Evolutionary conservation across 2,329 filamentous ascomycete species (phyloP).

Genomic region (Rhytidhysteron rufulum): DNA sequence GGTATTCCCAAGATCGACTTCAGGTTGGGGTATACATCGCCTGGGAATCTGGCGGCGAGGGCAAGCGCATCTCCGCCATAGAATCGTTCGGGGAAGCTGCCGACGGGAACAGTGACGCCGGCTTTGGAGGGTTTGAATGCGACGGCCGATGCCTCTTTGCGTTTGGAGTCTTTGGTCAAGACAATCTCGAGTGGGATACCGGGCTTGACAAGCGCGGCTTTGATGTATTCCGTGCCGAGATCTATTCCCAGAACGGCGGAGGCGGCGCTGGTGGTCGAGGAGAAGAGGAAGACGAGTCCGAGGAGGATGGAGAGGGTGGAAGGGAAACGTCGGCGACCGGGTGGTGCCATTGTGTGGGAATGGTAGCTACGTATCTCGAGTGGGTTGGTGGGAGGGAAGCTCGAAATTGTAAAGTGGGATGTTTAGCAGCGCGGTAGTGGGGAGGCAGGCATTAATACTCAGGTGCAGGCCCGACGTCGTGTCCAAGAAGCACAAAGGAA

Average conservation of each 20-base stretch:
- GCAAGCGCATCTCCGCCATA: slow-evolving; percentile 92
- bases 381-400: slow-evolving; percentile 4
- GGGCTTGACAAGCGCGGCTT: slow-evolving; percentile 91
- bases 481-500: slow-evolving; percentile 11
- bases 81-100: slow-evolving; percentile 74
- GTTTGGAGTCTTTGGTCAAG: slow-evolving; percentile 93
- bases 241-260: slow-evolving; percentile 88
- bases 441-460: slow-evolving; percentile 11
- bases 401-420: slow-evolving; percentile 7
- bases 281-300: slow-evolving; percentile 52
- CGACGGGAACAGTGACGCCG: slow-evolving; percentile 54
- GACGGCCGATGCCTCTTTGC: slow-evolving; percentile 88
- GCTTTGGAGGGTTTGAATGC: slow-evolving; percentile 84
- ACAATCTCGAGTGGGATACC: slow-evolving; percentile 97
- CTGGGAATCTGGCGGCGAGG: slow-evolving; percentile 79
- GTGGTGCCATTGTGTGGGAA: slow-evolving; percentile 45
- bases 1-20: slow-evolving; percentile 83
- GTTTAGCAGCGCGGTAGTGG: slow-evolving; percentile 19
- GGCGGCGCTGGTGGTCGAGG: slow-evolving; percentile 56
- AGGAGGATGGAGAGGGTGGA: slow-evolving; percentile 47
- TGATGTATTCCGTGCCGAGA: slow-evolving; percentile 94
- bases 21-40: slow-evolving; percentile 91
- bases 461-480: neutral
- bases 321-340: slow-evolving; percentile 40
- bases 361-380: slow-evolving; percentile 10